Conservation (phyloP, 148 eudicot species). For the Fagopyrum tataricum region DNA sequence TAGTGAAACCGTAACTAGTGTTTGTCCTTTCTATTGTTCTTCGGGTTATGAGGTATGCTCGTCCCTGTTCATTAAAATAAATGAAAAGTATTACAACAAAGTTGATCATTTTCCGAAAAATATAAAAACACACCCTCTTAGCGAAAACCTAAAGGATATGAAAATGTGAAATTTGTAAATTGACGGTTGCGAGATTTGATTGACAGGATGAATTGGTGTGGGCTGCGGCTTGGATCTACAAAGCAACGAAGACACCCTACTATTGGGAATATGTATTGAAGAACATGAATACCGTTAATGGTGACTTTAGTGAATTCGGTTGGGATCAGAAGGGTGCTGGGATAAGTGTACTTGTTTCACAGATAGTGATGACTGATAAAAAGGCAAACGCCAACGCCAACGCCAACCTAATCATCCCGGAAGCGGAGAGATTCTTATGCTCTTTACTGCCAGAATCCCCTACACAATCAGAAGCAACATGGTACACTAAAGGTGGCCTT, state of each 20-base stretch:
- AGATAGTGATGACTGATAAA: neutral
- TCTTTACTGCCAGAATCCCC: conserved; percentile 61
- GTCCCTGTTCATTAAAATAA: neutral
- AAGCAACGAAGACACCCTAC: neutral
- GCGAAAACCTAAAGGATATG: too few relatives aligned
- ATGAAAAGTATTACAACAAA: neutral
- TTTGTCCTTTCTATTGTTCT: conserved; percentile 90
- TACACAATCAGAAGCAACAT: conserved; percentile 18
- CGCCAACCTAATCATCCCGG: conserved; percentile 21
- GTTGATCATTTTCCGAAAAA: neutral
- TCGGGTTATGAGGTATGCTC: conserved; percentile 55
- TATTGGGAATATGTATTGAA: neutral
- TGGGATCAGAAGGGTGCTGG: conserved; percentile 11
- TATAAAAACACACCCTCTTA: neutral
- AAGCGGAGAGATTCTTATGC: conserved; percentile 48
- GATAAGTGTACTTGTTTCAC: neutral
- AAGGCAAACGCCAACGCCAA: conserved; percentile 1
- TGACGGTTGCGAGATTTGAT: neutral
- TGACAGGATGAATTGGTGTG: conserved; percentile 12
- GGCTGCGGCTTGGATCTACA: conserved; percentile 9
- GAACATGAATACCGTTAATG: neutral
- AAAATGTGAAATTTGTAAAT: neutral
- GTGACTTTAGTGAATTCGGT: neutral
- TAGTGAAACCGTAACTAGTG: conserved; percentile 20
- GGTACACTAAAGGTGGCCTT: conserved; percentile 28